Evolutionary conservation across 768 basidiomycete species (phyloP).

Genomic region (Psilocybe cyanescens): DNA sequence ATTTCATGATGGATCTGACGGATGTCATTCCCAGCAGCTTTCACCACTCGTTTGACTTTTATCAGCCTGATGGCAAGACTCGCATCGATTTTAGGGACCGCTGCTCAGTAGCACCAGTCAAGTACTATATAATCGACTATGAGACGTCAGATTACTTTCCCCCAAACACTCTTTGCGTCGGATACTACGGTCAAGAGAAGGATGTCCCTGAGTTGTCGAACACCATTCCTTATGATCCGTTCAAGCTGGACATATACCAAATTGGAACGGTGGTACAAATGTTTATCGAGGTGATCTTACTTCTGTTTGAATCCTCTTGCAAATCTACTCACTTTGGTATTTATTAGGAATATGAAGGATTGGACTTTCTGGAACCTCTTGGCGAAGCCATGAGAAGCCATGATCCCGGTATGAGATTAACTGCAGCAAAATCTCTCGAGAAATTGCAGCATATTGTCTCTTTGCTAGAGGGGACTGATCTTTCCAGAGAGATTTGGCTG

Average conservation of each 20-base stretch:
- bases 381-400: slow-evolving; percentile 5
- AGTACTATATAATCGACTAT: slow-evolving; percentile 33
- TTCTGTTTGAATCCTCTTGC: neutral
- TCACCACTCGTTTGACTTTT: slow-evolving; percentile 9
- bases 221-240: slow-evolving; percentile 28
- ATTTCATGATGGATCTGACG: slow-evolving; percentile 22
- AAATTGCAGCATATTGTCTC: slow-evolving; percentile 1
- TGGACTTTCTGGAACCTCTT: slow-evolving; percentile 10
- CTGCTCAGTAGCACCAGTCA: slow-evolving; percentile 23
- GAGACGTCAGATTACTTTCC: slow-evolving; percentile 15
- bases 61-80: neutral
- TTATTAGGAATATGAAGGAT: slow-evolving; percentile 6
- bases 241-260: slow-evolving; percentile 31
- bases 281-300: slow-evolving; percentile 1
- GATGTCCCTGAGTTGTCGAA: slow-evolving; percentile 29
- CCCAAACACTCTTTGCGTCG: slow-evolving; percentile 4
- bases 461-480: neutral
- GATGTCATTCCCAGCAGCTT: slow-evolving; percentile 19
- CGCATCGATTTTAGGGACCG: slow-evolving; percentile 10
- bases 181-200: slow-evolving; percentile 22
- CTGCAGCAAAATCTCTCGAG: neutral
- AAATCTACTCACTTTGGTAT: no score
- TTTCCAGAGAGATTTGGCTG: slow-evolving; percentile 5
- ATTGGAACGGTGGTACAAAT: slow-evolving; percentile 21
- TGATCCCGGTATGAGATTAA: slow-evolving; percentile 6